Conservation (phyloP, 2,329 filamentous ascomycete genomes). For the Nothophaeocryptopus gaeumannii region DNA sequence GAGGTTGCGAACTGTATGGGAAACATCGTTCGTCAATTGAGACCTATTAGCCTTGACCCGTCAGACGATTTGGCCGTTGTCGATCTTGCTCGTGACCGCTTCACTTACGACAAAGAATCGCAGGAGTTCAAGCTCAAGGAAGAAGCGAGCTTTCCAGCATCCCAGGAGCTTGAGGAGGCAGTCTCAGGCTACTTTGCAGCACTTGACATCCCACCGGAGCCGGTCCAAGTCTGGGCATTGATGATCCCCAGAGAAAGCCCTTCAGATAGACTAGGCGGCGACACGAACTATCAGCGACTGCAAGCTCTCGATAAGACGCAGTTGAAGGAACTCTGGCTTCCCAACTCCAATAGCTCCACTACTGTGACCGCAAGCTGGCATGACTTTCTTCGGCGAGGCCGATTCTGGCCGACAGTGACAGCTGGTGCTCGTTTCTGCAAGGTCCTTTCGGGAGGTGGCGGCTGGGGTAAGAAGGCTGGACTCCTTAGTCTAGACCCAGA, state of each 20-base stretch:
- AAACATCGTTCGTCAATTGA: slow-evolving; percentile 64
- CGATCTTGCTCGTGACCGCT: no score
- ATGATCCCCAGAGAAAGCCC: slow-evolving; percentile 50
- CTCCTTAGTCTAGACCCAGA: slow-evolving; percentile 75
- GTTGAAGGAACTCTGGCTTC: not conserved
- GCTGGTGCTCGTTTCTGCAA: slow-evolving; percentile 44
- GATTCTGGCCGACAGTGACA: not conserved
- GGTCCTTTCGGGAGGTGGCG: slow-evolving; percentile 74
- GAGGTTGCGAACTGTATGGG: slow-evolving; percentile 66
- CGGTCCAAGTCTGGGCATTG: slow-evolving; percentile 71
- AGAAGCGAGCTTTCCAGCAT: slow-evolving; percentile 53
- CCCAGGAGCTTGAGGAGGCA: slow-evolving; percentile 65
- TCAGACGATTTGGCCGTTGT: no score
- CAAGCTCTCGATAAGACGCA: slow-evolving; percentile 2
- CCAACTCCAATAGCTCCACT: not conserved
- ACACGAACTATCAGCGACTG: slow-evolving; percentile 2
- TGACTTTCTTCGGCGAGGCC: not conserved
- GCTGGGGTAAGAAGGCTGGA: slow-evolving; percentile 79
- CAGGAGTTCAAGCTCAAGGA: not conserved
- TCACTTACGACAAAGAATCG: no score
- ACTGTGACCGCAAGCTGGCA: not conserved
- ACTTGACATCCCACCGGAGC: slow-evolving; percentile 40
- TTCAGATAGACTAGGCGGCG: not conserved
- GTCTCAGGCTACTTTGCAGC: slow-evolving; percentile 59
- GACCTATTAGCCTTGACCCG: no score